Evolutionary conservation across 2,329 filamentous ascomycete species (phyloP), one percentile per base, ranked within the genome.

Genomic region (Colletotrichum cereale): DNA sequence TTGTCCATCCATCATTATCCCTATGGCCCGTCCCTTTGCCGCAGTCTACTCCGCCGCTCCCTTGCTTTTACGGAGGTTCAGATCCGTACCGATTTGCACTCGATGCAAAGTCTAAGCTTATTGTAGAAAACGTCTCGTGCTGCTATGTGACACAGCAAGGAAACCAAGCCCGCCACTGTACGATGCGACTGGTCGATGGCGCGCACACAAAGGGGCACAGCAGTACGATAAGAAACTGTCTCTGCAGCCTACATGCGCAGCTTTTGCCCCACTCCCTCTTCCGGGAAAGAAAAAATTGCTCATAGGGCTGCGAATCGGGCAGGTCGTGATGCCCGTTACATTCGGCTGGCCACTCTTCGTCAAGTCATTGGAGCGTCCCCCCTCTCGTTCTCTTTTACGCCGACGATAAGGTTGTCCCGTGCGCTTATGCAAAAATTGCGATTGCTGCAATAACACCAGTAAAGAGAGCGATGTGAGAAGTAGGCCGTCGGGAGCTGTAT

Each of bases 261-360:
- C 12, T 31, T 31, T 34, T 42, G 26, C 56, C 44, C 58, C 52
- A 29, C 58, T 52, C 18, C 40, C 21, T 10, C 26, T 14, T 38
- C 6, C 31, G 2, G 21, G 26, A 48, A 44, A 26, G 2, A 10
- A 31, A 7, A 40, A 18, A 24, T 16, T 16, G n/a, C 38, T 50
- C 62, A 47, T 65, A 47, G 18, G 53, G 60, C 44, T 64, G 66
- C 58, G 53, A 72, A 69, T 55, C 38, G 58, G 53, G 60, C 58
- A 72, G 69, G 38, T 69, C 53, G 31, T 50, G 21, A 50, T 55
- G 44, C 38, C 44, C 53, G 31, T 48, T 31, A 26, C 52, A 40
- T 60, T 64, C 58, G 50, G 38, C 68, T 57, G 42, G 52, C 48
- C 36, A 38, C 36, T 55, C 24, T 36, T 42, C 42, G 29, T 24